Conservation (phyloP, 371 early-diverging fungal species). For the Rhizopus sp. region DNA sequence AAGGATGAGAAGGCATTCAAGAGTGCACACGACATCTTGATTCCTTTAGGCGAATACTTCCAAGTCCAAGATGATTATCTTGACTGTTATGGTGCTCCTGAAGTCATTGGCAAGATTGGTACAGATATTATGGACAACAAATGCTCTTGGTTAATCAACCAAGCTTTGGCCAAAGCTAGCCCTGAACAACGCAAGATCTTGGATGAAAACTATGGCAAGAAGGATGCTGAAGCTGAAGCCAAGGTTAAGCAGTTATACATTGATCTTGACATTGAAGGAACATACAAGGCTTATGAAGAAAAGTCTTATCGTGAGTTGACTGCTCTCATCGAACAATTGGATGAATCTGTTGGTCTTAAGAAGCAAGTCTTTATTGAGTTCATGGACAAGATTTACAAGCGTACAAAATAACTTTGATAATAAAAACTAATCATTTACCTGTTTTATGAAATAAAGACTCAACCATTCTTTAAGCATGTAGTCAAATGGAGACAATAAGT, state of each 20-base stretch:
- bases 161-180: conserved; percentile 77
- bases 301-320: conserved; percentile 71
- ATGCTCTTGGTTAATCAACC: conserved; percentile 96
- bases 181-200: conserved; percentile 84
- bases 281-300: conserved; percentile 88
- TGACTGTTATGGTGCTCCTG: conserved; percentile 92
- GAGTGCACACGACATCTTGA: conserved; percentile 80
- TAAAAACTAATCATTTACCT: neutral
- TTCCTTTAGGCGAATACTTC: conserved; percentile 96
- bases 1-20: conserved; percentile 75
- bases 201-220: conserved; percentile 92
- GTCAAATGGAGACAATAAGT: too few relatives aligned
- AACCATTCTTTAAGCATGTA: too few relatives aligned
- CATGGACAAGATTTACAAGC: conserved; percentile 93
- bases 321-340: conserved; percentile 71
- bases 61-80: conserved; percentile 97
- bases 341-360: conserved; percentile 72
- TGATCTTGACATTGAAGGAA: conserved; percentile 75
- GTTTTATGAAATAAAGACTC: too few relatives aligned
- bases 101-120: conserved; percentile 95
- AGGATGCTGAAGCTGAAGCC: conserved; percentile 71
- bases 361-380: conserved; percentile 85
- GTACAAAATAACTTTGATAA: conserved; percentile 69
- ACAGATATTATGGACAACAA: conserved; percentile 99
- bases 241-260: conserved; percentile 83